Evolutionary conservation across 208 protist genomes (phyloP), one percentile per base, ranked within the genome.

Genomic region (Trypanosoma conorhini): DNA sequence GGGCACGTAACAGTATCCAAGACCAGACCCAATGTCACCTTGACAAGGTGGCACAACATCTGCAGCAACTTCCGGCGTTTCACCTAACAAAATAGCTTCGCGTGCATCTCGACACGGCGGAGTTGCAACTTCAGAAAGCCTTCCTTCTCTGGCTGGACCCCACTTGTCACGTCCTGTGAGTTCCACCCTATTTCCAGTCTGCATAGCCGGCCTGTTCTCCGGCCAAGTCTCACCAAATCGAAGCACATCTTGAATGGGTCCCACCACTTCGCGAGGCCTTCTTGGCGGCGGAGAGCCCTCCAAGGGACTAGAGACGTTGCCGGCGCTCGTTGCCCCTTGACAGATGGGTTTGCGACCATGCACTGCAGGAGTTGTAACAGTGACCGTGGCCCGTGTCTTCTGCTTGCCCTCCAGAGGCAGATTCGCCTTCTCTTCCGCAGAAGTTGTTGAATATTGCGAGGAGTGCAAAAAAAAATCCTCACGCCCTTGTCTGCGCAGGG

Each of bases 81-180:
- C 67, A 46, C 26, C 44, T 28, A 72, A 33, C 15, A 72, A 24
- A n/a, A 72, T 38, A 2, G 67, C 67, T 31, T 72, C 67, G 10
- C 28, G 21, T 31, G n/a, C 30, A 21, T 64, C 58, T 5, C 15
- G 28, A 17, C 40, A 62, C 17, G 46, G 57, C 24, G 30, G 19
- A 3, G 58, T 24, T 21, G 42, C 28, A 58, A 72, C 19, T n/a
- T 58, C 19, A 44, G 67, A 72, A 57, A 72, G n/a, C 31, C 67
- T 17, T 26, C 67, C 57, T 30, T 72, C 67, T 22, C 19, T 62
- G 26, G 57, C 28, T 44, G 67, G 57, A 28, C 67, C 67, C 67
- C 67, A 72, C 46, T 58, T 72, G 57, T 72, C 67, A 58, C 67
- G 67, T 35, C 67, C 67, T 17, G 48, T 67, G 42, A 42, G 1